Evolutionary conservation across 148 eudicot genomes (phyloP).

Genomic region (Rhododendron molle): DNA sequence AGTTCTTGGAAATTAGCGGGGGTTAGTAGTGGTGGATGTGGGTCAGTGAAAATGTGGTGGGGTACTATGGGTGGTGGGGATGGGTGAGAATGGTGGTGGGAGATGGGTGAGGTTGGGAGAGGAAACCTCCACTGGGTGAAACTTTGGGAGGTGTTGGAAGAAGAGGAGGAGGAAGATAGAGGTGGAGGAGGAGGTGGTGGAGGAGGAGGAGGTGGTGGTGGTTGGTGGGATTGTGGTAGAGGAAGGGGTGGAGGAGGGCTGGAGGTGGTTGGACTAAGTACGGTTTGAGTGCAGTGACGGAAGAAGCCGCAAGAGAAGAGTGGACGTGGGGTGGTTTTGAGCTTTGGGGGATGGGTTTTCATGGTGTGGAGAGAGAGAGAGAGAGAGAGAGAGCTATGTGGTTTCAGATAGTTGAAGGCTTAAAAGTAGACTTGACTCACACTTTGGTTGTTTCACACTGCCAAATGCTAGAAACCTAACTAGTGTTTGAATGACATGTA

Average conservation of each 20-base stretch:
- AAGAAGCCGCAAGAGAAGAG: constrained; percentile 79
- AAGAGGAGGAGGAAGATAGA: constrained; percentile 67
- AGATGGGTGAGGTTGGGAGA: constrained; percentile 19
- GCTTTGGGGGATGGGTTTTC: constrained; percentile 44
- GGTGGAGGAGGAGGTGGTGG: constrained; percentile 18
- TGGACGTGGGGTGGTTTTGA: constrained; percentile 46
- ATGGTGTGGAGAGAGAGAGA: constrained; percentile 16
- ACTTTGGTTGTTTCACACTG: too few relatives aligned
- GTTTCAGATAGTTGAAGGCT: too few relatives aligned
- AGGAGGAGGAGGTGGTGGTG: constrained; percentile 16
- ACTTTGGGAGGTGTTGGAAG: constrained; percentile 80
- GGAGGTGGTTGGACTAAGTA: constrained; percentile 60
- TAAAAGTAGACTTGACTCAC: too few relatives aligned
- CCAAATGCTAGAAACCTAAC: too few relatives aligned
- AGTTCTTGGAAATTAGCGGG: constrained; percentile 36
- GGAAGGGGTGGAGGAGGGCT: constrained; percentile 33
- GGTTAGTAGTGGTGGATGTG: constrained; percentile 9
- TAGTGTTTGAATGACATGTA: too few relatives aligned
- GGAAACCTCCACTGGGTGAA: constrained; percentile 90
- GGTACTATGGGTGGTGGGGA: not conserved
- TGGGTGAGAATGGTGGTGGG: constrained; percentile 24
- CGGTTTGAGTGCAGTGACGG: constrained; percentile 69
- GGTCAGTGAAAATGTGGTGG: not conserved
- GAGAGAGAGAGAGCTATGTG: not conserved
- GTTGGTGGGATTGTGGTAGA: constrained; percentile 12